phyloP scores from a whole-genome alignment of 345 rosid species.

The Gossypium raimondii region DNA sequence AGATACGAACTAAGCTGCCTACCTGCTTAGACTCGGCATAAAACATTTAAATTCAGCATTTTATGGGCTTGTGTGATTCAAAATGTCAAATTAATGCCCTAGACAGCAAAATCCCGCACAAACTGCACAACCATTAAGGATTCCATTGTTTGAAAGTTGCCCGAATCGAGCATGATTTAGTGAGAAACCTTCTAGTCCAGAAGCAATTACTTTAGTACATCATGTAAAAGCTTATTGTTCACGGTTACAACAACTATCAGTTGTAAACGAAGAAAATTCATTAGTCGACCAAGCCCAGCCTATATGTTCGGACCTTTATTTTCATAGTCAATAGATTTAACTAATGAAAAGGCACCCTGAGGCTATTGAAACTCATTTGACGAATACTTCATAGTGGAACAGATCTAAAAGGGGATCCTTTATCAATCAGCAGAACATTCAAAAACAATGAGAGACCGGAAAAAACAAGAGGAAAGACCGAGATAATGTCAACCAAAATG shows the following conservation, averaged over 20 bases:
- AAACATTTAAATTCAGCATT: background rate
- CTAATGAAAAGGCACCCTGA: background rate
- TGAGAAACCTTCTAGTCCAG: background rate
- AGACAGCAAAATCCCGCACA: background rate
- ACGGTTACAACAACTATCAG: background rate
- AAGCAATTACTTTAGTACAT: background rate
- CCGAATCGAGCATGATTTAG: background rate
- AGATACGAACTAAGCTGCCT: background rate
- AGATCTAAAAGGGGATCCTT: background rate
- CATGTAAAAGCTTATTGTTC: background rate
- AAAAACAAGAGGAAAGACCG: too few species aligned
- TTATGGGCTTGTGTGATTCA: background rate
- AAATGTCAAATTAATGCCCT: background rate
- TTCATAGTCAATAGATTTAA: background rate
- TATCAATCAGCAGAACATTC: background rate
- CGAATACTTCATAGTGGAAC: too few species aligned
- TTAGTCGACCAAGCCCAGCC: background rate
- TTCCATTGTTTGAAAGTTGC: background rate
- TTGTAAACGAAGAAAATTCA: background rate
- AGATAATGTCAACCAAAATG: too few species aligned
- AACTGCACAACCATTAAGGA: background rate
- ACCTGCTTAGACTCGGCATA: background rate
- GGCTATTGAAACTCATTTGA: too few species aligned
- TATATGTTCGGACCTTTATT: background rate
- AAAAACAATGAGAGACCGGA: background rate